Conservation (phyloP, 768 basidiomycete species). For the Neoboletus brunneissimus region DNA sequence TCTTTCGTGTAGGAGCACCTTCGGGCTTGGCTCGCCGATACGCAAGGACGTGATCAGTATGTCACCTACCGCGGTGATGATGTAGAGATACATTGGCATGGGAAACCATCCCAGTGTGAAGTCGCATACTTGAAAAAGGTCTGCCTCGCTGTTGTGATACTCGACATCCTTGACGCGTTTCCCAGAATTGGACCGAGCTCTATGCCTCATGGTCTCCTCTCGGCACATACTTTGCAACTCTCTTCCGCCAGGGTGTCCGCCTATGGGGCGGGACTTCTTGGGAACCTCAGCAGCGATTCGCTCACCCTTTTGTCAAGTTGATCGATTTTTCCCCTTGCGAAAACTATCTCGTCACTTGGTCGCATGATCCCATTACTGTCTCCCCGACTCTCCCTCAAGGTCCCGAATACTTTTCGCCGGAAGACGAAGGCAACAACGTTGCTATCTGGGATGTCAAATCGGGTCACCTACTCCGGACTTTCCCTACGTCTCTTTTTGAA, state of each 20-base stretch:
- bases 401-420: constrained; percentile 81
- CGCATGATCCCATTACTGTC: constrained; percentile 87
- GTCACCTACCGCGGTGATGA: constrained; percentile 91
- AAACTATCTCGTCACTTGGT: constrained; percentile 96
- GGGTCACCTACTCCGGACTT: constrained; percentile 88
- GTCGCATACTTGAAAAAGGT: constrained; percentile 73
- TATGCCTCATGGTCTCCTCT: constrained; percentile 97
- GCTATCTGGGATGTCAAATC: constrained; percentile 99
- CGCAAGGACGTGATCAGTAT: constrained; percentile 92
- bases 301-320: constrained; percentile 91
- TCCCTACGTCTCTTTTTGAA: constrained; percentile 63
- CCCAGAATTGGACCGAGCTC: constrained; percentile 91
- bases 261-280: constrained; percentile 94
- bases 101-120: constrained; percentile 84
- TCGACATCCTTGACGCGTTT: constrained; percentile 11
- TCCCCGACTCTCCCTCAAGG: constrained; percentile 79
- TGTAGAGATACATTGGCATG: constrained; percentile 89
- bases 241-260: constrained; percentile 93
- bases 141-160: constrained; percentile 26
- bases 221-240: constrained; percentile 91
- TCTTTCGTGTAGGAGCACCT: constrained; percentile 74
- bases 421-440: constrained; percentile 95
- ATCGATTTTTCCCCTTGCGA: constrained; percentile 98
- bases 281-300: constrained; percentile 86
- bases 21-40: constrained; percentile 91